phyloP scores from a whole-genome alignment of 768 basidiomycete genomes.

The Boletus rufocinnamomeus region DNA sequence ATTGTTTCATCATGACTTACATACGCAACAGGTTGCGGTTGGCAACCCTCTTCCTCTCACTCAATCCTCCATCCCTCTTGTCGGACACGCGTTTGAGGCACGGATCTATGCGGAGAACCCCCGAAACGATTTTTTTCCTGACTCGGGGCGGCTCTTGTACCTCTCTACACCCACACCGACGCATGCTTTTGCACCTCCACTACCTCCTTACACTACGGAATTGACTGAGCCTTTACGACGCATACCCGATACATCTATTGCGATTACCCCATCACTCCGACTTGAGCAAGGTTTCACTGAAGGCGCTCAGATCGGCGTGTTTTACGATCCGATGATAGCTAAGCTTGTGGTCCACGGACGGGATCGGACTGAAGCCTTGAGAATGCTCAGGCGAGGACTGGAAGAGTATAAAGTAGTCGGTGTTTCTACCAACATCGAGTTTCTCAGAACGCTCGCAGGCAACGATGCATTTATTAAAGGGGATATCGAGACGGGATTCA shows the following conservation, averaged over 20 bases:
- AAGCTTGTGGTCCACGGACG: slow-evolving; percentile 89
- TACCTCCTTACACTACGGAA: slow-evolving; percentile 35
- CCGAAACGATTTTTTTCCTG: slow-evolving; percentile 89
- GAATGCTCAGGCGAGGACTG: slow-evolving; percentile 75
- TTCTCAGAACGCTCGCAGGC: slow-evolving; percentile 74
- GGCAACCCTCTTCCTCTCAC: slow-evolving; percentile 81
- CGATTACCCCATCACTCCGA: slow-evolving; percentile 64
- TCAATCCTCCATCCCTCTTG: slow-evolving; percentile 79
- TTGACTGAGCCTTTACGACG: slow-evolving; percentile 26
- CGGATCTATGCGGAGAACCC: slow-evolving; percentile 96
- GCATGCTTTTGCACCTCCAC: slow-evolving; percentile 58
- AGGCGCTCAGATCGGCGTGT: slow-evolving; percentile 81
- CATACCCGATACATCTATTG: slow-evolving; percentile 17
- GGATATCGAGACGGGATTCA: slow-evolving; percentile 92
- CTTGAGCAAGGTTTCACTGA: slow-evolving; percentile 87
- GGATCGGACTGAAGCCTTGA: slow-evolving; percentile 81
- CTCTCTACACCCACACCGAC: slow-evolving; percentile 80
- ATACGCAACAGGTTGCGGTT: slow-evolving; percentile 64
- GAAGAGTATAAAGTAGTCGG: slow-evolving; percentile 92
- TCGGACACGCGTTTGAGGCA: slow-evolving; percentile 93
- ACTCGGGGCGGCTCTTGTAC: slow-evolving; percentile 81
- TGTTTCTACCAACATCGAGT: slow-evolving; percentile 90
- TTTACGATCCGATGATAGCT: slow-evolving; percentile 91
- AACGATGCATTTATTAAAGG: slow-evolving; percentile 74
- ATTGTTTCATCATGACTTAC: background rate